Evolutionary conservation across 1,139 yeast genomes (phyloP).

Genomic region (Blastobotrys buckinghamii): DNA sequence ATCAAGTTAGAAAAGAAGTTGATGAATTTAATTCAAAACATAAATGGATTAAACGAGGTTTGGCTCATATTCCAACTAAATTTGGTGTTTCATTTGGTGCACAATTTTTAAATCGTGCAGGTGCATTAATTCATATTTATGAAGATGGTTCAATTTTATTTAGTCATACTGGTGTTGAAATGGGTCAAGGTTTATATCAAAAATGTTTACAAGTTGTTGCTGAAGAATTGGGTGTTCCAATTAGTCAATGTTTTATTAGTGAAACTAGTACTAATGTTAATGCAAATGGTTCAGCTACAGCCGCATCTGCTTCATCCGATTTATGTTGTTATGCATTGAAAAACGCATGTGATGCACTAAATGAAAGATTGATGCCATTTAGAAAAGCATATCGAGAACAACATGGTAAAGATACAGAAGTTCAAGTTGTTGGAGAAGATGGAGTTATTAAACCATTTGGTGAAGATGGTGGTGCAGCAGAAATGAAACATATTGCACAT

Average conservation of each 20-base stretch:
- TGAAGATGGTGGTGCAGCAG: constrained; percentile 25
- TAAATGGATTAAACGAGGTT: constrained; percentile 42
- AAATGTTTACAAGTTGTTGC: constrained; percentile 44
- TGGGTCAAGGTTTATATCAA: constrained; percentile 46
- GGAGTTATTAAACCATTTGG: background rate
- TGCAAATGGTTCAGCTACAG: constrained; percentile 43
- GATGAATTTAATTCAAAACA: constrained; percentile 35
- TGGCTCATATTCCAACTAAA: constrained; percentile 41
- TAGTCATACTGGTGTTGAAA: constrained; percentile 45
- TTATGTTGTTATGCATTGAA: constrained; percentile 44
- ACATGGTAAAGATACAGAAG: constrained; percentile 23
- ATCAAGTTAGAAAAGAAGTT: constrained; percentile 33
- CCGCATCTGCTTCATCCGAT: constrained; percentile 44
- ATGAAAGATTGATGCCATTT: constrained; percentile 37
- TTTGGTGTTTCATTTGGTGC: constrained; percentile 45
- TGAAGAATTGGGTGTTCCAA: constrained; percentile 37
- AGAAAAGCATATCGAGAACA: constrained; percentile 29
- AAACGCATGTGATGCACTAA: constrained; percentile 41
- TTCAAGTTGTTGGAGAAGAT: background rate
- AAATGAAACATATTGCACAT: constrained; percentile 37
- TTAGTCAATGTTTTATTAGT: constrained; percentile 37
- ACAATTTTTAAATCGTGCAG: constrained; percentile 41
- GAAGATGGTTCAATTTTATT: constrained; percentile 41
- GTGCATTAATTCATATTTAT: constrained; percentile 42
- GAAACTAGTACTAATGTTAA: constrained; percentile 43